Evolutionary conservation across 2,329 filamentous ascomycete genomes (phyloP), one percentile per base, ranked within the genome.

Genomic region (Trichoderma sp.): DNA sequence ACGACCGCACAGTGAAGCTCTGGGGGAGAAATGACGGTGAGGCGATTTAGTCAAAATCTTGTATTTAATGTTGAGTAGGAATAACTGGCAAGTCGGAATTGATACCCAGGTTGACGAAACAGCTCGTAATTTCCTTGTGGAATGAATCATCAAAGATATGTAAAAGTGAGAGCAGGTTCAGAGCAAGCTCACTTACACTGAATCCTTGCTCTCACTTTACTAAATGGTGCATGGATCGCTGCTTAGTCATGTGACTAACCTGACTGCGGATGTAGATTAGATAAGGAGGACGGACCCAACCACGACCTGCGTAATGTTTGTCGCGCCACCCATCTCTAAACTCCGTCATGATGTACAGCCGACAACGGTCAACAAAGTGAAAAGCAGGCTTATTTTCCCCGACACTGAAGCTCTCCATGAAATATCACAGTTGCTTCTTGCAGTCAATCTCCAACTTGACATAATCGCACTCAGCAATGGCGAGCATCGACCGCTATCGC

Each of bases 1-100:
- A 97, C 79, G 96, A 99, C 81, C 88, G 95, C 68, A 98, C 95
- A 2, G 93, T 98, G 65, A 99, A 99, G 85, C 85, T 99, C 3
- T 99, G 96, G 96, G 93, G 93, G 5, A 89, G 94, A 74, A 95
- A 97, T 75, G 93, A 94, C 78, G 88, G 88, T 71, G 85, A 91
- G 75, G 82, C 82, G 28, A 75, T 88, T 36, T 88, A 75, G n/a
- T 39, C 57, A 28, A 34, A 13, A 34, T 32, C 6, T 47, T 47
- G 12, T 61, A 47, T 15, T 53, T 69, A 78, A 58, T 70, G 62
- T 70, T 67, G 47, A 68, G 26, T 28, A 36, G 58, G 8, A 36
- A 53, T 50, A 28, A 68, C 32, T 32, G 36, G 64, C 64, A 67
- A 20, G 13, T 32, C 55, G 61, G 12, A 71, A 57, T 68, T 59